Base-by-base conservation (phyloP, 768 basidiomycete genomes). In the Ramaria rubella region DNA sequence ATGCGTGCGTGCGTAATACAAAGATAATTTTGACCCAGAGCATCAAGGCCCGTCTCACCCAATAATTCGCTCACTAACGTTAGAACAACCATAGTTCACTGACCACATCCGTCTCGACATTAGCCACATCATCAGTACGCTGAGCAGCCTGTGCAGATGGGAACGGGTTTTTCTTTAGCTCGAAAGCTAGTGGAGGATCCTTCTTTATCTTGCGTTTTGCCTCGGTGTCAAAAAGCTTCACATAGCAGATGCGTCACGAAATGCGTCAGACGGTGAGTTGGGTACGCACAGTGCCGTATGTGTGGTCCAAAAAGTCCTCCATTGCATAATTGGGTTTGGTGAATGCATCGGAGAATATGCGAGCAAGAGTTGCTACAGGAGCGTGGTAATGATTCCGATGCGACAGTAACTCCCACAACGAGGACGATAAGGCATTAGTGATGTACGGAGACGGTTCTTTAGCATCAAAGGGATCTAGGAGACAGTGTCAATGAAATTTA, bases 301-400 rank as follows among this genome's bases (percentile, higher is more conserved):
- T 88, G 67, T 98, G 95, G 68, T 98, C 96, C 66, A 97, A 69
- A 69, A 98, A 99, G 67, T 98, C 95, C 62, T 98, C 95, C 82
- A 96, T 81, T 14, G 82, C 75, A 69, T 94, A 97, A 33, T 76
- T 77, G 17, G 86, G 90, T 66, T 95, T 97, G 12, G 92, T 97
- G 72, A 99, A 96, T 4, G 88, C 86, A 66, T 94, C 93, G 12
- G 78, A 77, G 62, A 96, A 90, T 54, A 99, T 85, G 65, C 86
- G 86, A 27, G 83, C 84, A 45, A 98, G 69, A 0, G 90, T 90
- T n/a, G 90, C 83, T n/a, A 95, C 87, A 1, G 83, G 80, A 1
- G 88, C 73, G 59, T 94, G 85, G 66, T 97, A 97, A 69, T 99
- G 95, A 23, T 75, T 69, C 58, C 79, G 75, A 58, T 94, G 86